Evolutionary conservation across 371 early-diverging fungal species (phyloP).

Genomic region (Amoeboaphelidium protococcarum): DNA sequence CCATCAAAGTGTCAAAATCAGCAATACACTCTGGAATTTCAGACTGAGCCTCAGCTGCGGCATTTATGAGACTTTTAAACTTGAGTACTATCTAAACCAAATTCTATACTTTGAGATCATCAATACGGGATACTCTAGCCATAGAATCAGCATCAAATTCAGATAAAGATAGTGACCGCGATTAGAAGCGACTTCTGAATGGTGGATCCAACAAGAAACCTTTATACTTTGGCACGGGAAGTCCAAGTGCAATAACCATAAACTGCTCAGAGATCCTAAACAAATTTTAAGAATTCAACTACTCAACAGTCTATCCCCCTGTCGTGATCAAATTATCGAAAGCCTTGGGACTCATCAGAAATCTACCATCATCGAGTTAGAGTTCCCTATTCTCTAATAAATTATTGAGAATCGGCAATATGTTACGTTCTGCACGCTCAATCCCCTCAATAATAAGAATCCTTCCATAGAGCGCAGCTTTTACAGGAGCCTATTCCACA

Average conservation of each 20-base stretch:
- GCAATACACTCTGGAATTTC: too few relatives aligned
- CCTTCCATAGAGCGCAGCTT: conserved; percentile 51
- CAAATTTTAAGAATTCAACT: conserved; percentile 9
- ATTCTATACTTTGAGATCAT: too few relatives aligned
- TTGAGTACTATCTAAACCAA: too few relatives aligned
- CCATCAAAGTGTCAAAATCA: too few relatives aligned
- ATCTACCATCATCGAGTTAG: conserved; percentile 29
- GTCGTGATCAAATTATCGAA: background rate
- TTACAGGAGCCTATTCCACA: conserved; percentile 46
- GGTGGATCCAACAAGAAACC: conserved; percentile 62
- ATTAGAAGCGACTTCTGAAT: conserved; percentile 47
- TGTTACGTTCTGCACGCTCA: conserved; percentile 61
- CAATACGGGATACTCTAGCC: too few relatives aligned
- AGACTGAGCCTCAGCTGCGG: too few relatives aligned
- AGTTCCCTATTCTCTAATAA: conserved; percentile 64
- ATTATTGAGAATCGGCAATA: conserved; percentile 59
- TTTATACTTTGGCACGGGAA: conserved; percentile 39
- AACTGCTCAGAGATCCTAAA: conserved; percentile 41
- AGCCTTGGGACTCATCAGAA: background rate
- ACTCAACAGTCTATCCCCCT: too few relatives aligned
- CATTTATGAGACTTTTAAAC: too few relatives aligned
- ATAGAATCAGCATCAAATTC: background rate
- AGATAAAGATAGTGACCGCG: conserved; percentile 8
- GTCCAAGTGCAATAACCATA: conserved; percentile 45
- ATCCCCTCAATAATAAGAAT: conserved; percentile 53